Evolutionary conservation across 768 basidiomycete species (phyloP), one percentile per base, ranked within the genome.

Genomic region (Heimioporus sp.): DNA sequence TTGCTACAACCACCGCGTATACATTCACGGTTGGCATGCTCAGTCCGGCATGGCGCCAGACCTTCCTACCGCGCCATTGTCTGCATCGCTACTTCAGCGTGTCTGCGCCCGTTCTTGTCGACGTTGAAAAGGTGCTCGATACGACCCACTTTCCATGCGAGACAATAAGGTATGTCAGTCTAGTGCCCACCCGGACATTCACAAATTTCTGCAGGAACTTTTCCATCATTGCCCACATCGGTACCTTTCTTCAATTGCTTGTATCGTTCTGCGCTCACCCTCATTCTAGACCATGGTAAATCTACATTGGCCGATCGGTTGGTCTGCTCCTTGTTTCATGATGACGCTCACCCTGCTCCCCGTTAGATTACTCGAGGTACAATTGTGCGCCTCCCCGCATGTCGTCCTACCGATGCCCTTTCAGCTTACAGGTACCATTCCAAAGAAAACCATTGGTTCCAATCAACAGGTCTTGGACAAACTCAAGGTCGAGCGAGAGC

Each of bases 211-310:
- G 12, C 53, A 90, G 88, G 48, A 98, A 98, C 68, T 93, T 98
- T 68, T 95, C 93, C 10, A 93, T 98, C 59, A 96, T 98, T 65
- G 94, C 94, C 1, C 95, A 98, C 68, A 97, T 97, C 60, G 93
- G 92, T 85, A 63, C 49, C 54, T 30, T 28, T 35, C 13, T 10
- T 28, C 10, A 28, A 3, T 37, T 15, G 0, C 32, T 7, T 20
- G 9, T 15, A 16, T 20, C 31, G 19, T 40, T 55, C 16, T 28
- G 10, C 12, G 6, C 57, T 66, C 46, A 50, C 46, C 16, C 34
- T 43, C 12, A 37, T 21, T 46, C n/a, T 51, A 88, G 90, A 97
- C 69, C 95, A 97, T 70, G 96, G 96, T 47, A 98, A 98, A 76
- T 94, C 92, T 5, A 97, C 93, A 5, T 75, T 97, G 51, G 92